Evolutionary conservation across 352 stramenopile species (phyloP).

Genomic region (Nannochloropsis limnetica): DNA sequence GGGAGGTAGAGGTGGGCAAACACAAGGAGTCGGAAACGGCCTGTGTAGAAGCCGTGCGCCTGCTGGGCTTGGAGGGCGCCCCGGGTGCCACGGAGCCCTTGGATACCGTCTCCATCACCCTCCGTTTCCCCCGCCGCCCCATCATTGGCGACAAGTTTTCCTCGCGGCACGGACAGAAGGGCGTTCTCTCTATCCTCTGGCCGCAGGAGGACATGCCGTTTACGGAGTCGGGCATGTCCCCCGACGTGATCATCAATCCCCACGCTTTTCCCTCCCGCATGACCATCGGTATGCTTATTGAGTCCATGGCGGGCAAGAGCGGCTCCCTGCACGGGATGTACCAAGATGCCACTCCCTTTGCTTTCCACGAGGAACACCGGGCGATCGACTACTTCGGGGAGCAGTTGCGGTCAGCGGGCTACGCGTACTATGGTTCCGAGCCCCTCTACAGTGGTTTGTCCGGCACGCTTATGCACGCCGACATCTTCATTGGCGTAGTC

Average conservation of each 20-base stretch:
- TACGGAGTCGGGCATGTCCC: conserved; percentile 92
- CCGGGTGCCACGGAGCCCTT: conserved; percentile 51
- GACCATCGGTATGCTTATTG: conserved; percentile 89
- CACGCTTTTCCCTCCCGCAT: conserved; percentile 95
- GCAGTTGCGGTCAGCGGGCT: conserved; percentile 88
- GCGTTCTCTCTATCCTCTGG: conserved; percentile 97
- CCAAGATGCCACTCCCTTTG: conserved; percentile 96
- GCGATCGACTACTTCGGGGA: conserved; percentile 99
- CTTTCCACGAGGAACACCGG: conserved; percentile 95
- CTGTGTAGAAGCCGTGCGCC: conserved; percentile 85
- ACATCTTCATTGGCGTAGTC: conserved; percentile 99
- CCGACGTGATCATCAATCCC: conserved; percentile 99
- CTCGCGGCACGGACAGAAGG: conserved; percentile 97
- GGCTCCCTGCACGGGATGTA: conserved; percentile 91
- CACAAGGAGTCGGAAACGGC: conserved; percentile 96
- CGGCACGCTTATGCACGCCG: conserved; percentile 94
- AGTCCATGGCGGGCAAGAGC: conserved; percentile 98
- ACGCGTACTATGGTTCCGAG: conserved; percentile 92
- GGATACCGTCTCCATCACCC: conserved; percentile 78
- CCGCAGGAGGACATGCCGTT: conserved; percentile 98
- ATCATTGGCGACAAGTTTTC: conserved; percentile 99
- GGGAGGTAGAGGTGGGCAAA: conserved; percentile 69
- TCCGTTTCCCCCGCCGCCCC: conserved; percentile 96
- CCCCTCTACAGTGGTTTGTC: conserved; percentile 97
- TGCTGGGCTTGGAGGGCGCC: conserved; percentile 55